These are phyloP conservation scores for Dillenia suffruticosa DNA, from an alignment of 164 flowering plant genomes.

Conservation along the genomic window DNA sequence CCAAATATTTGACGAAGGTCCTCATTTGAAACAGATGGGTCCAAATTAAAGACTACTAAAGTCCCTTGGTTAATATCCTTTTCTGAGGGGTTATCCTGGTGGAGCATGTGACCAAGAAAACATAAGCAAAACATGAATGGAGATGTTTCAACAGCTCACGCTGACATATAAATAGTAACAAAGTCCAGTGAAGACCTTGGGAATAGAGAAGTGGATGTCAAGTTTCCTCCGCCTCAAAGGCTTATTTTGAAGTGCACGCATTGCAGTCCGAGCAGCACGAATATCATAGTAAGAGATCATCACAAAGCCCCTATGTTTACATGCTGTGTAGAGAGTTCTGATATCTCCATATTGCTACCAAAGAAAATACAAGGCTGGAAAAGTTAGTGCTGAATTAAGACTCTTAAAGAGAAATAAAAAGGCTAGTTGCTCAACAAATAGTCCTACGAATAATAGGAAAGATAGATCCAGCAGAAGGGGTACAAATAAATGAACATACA, in stretches of 20 bases:
- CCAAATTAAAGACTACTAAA: constrained; percentile 89
- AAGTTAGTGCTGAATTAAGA: no score
- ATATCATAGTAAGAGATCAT: constrained; percentile 99
- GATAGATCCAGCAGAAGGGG: no score
- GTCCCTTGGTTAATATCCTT: constrained; percentile 98
- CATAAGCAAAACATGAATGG: not conserved
- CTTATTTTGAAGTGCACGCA: constrained; percentile 93
- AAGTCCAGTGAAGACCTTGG: constrained; percentile 53
- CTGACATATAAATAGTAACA: not conserved
- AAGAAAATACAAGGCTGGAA: constrained; percentile 1
- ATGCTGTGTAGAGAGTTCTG: constrained; percentile 90
- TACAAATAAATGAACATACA: no score
- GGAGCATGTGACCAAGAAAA: constrained; percentile 1
- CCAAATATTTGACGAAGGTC: constrained; percentile 87
- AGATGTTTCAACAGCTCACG: constrained; percentile 2
- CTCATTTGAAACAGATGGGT: constrained; percentile 90
- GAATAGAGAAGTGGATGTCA: constrained; percentile 98
- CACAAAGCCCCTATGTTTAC: constrained; percentile 98
- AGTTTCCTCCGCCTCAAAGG: constrained; percentile 92
- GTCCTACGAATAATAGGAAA: no score
- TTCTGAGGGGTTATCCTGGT: constrained; percentile 93
- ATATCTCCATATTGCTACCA: constrained; percentile 96
- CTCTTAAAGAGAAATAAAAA: no score
- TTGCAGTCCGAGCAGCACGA: constrained; percentile 93
- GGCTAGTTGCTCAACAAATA: no score